phyloP scores from a whole-genome alignment of 129 eudicot species.

The Glebionis coronaria region DNA sequence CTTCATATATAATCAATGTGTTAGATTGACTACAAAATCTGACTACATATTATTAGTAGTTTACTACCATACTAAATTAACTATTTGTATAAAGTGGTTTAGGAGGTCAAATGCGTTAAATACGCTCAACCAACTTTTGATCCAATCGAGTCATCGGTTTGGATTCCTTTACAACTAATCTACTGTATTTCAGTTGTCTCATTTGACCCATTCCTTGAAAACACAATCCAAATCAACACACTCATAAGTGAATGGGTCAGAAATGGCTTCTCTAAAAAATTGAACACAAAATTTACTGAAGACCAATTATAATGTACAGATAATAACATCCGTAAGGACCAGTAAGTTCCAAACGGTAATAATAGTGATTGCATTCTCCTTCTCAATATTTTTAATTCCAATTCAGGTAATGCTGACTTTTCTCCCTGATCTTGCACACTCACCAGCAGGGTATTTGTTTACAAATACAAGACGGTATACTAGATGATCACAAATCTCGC shows the following conservation, averaged over 20 bases:
- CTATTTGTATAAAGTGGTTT: neutral
- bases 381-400: slow-evolving; percentile 46
- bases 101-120: neutral
- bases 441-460: too few relatives aligned
- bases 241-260: neutral
- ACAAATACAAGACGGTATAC: slow-evolving; percentile 22
- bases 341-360: slow-evolving; percentile 30
- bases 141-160: neutral
- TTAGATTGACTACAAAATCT: too few relatives aligned
- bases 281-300: too few relatives aligned
- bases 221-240: neutral
- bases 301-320: too few relatives aligned
- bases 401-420: slow-evolving; percentile 46
- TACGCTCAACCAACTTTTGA: neutral
- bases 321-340: too few relatives aligned
- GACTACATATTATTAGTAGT: too few relatives aligned
- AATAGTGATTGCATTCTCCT: slow-evolving; percentile 47
- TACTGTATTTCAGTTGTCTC: neutral
- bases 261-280: neutral
- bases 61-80: too few relatives aligned
- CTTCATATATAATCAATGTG: too few relatives aligned
- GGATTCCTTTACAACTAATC: too few relatives aligned
- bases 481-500: slow-evolving; percentile 27
- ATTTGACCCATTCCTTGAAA: neutral
- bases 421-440: too few relatives aligned